Percentiles rank a stretch among this genome's conserved stretches.
Evolutionary conservation across 805 yeast species (phyloP).

Genomic region (Wickerhamomyces alni): DNA sequence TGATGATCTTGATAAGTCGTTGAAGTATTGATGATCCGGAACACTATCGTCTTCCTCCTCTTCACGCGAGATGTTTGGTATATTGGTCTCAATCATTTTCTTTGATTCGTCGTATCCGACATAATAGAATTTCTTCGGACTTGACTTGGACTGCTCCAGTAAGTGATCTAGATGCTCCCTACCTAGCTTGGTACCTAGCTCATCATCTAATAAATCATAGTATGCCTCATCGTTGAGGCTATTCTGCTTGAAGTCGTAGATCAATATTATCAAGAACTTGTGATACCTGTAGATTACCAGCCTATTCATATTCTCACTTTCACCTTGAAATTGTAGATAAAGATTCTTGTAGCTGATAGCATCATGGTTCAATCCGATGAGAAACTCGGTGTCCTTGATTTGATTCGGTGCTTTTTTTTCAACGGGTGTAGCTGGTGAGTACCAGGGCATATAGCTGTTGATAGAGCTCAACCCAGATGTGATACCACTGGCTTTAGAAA

Average conservation of each 20-base stretch:
- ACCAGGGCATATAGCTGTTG: conserved; percentile 11
- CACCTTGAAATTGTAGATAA: conserved; percentile 11
- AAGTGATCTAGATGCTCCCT: neutral
- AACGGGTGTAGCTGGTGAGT: neutral
- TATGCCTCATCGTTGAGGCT: conserved; percentile 10
- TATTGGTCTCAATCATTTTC: conserved; percentile 10
- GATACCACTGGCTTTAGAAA: conserved; percentile 14
- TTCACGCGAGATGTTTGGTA: conserved; percentile 10
- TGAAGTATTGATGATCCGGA: conserved; percentile 6
- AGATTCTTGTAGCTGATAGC: conserved; percentile 16
- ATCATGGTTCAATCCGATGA: conserved; percentile 15
- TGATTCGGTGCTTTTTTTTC: neutral
- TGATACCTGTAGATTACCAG: conserved; percentile 13
- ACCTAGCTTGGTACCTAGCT: neutral
- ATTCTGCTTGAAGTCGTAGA: conserved; percentile 15
- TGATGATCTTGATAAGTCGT: conserved; percentile 9
- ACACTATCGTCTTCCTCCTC: conserved; percentile 9
- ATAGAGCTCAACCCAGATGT: conserved; percentile 7
- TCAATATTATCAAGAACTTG: conserved; percentile 5
- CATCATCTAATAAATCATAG: conserved; percentile 7
- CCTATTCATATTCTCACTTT: conserved; percentile 12
- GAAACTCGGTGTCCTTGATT: conserved; percentile 2
- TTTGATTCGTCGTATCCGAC: conserved; percentile 6
- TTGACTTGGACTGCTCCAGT: neutral
- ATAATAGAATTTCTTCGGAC: conserved; percentile 10